Base-by-base conservation (phyloP, 2,329 filamentous ascomycete species). In the Paracoccidioides brasiliensis region DNA sequence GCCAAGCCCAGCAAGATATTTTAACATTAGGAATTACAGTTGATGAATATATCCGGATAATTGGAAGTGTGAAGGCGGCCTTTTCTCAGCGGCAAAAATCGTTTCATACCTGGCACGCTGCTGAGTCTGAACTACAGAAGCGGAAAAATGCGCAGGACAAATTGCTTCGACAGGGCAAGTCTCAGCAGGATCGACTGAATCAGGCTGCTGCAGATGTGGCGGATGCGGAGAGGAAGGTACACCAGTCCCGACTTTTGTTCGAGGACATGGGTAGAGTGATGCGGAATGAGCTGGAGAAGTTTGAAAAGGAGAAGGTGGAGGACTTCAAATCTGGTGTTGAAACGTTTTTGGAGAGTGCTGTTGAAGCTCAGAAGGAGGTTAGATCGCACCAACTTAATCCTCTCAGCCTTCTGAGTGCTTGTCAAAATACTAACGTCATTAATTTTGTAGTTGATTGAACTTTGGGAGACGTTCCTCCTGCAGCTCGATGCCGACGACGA, bases 301-400 rank as follows among this genome's bases (percentile, higher is more conserved):
- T 98, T 66, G 93, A 98, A 74, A 82, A 81, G 64, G 93, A 98
- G 73, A 98, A 98, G 76, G 93, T 98, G 3, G 93, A 98, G 69
- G 93, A 98, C 69, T 98, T 98, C 72, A 98, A 98, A 78, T 93
- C 87, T 59, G 91, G 90, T 0, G 90, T 98, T 1, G 93, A 98
- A 75, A 98, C 93, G 1, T 98, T 95, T 72, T 72, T 98, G 64
- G 93, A 98, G 76, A 90, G 93, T 66, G 89, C 93, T 3, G 90
- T 98, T 3, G 93, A 98, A 73, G 93, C 91, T 55, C 93, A 98
- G 75, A 98, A 98, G 74, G 93, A 98, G 84, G 91, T 93, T 71
- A 81, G 57, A 30, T 49, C 33, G 32, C 4, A 28, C 46, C 46
- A 72, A 44, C 28, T 53, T 49, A 49, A 49, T 46, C 30, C 38